These are phyloP conservation scores for Arthromyces matolae DNA, from an alignment of 768 basidiomycete genomes.

Conservation along the genomic window DNA sequence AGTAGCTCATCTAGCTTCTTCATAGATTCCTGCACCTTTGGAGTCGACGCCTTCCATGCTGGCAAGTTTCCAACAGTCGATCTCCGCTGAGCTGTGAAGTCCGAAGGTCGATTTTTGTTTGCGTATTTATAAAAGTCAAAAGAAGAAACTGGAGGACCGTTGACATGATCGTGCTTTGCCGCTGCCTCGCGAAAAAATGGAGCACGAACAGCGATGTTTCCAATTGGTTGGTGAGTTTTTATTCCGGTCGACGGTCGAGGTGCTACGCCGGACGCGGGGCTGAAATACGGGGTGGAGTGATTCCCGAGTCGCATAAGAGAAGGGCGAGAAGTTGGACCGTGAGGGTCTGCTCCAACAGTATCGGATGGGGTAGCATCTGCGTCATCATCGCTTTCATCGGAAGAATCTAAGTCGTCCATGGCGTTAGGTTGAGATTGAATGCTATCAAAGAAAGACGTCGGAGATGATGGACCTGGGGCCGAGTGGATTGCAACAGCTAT, in stretches of 20 bases:
- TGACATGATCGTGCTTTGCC: constrained; percentile 34
- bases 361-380: constrained; percentile 26
- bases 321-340: constrained; percentile 33
- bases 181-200: constrained; percentile 48
- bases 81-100: constrained; percentile 25
- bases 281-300: constrained; percentile 64
- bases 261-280: constrained; percentile 31
- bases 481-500: constrained; percentile 48
- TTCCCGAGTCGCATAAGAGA: constrained; percentile 64
- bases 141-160: constrained; percentile 33
- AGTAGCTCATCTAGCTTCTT: constrained; percentile 76
- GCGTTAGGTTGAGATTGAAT: constrained; percentile 68
- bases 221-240: constrained; percentile 46
- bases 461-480: constrained; percentile 61
- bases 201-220: constrained; percentile 41
- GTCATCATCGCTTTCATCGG: constrained; percentile 41
- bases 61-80: constrained; percentile 26
- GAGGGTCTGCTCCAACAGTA: constrained; percentile 24
- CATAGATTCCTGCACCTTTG: constrained; percentile 53
- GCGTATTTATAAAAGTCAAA: constrained; percentile 47
- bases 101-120: constrained; percentile 30
- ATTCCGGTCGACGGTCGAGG: constrained; percentile 28
- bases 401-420: constrained; percentile 70
- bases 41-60: constrained; percentile 29
- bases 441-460: constrained; percentile 71